Percentiles rank a stretch among this genome's conserved stretches.
Evolutionary conservation across 2,329 filamentous ascomycete species (phyloP).

Genomic region (Colletotrichum paranaense): DNA sequence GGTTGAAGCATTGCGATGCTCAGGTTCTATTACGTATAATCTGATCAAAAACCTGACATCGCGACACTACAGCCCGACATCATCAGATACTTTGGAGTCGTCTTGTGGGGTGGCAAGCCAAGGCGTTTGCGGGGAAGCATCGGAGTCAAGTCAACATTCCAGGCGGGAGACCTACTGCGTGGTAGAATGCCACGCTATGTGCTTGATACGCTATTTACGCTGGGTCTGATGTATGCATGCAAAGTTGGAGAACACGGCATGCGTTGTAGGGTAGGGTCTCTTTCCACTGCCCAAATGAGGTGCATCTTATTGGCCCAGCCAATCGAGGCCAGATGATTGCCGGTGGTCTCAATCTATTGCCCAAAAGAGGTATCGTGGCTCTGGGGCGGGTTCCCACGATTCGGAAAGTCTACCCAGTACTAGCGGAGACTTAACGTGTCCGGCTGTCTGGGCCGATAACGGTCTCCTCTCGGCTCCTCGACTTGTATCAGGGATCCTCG

Average conservation of each 20-base stretch:
- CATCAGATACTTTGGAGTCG: background rate
- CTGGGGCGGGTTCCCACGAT: background rate
- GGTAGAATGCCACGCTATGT: background rate
- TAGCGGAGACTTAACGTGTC: background rate
- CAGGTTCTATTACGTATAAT: background rate
- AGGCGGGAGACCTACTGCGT: background rate
- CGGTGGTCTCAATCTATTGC: slow-evolving; percentile 6
- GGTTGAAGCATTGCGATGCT: background rate
- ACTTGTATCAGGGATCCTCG: slow-evolving; percentile 12
- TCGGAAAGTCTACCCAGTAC: background rate
- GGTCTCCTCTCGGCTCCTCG: slow-evolving; percentile 1
- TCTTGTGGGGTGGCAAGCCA: background rate
- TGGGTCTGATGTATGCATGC: background rate
- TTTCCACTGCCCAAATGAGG: background rate
- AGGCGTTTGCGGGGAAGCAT: slow-evolving; percentile 26
- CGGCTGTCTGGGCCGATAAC: slow-evolving; percentile 17
- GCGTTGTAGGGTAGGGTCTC: background rate
- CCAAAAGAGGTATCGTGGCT: background rate
- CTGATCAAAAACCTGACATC: background rate
- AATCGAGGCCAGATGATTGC: background rate
- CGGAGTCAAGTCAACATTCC: background rate
- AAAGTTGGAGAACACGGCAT: background rate
- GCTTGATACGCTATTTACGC: background rate
- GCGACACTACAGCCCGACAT: background rate
- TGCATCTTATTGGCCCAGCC: background rate